Conservation (phyloP, 2,329 filamentous ascomycete genomes). For the Penicillium sp. region DNA sequence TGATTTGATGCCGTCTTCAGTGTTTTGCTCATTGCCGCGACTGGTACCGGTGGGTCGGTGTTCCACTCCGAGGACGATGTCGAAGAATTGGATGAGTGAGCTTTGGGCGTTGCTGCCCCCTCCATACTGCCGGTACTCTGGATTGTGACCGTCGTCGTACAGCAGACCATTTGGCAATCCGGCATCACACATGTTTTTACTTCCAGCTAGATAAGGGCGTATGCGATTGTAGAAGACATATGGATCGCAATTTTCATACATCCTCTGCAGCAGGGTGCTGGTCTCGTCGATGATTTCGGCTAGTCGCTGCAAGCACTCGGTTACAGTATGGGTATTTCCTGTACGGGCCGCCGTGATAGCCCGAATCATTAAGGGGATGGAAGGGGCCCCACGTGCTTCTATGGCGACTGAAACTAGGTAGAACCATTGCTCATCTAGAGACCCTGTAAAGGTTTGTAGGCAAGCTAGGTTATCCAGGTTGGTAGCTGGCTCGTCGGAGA, state of each 20-base stretch:
- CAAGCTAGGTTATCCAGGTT: conserved; percentile 84
- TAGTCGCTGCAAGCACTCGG: conserved; percentile 72
- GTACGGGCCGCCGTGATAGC: conserved; percentile 77
- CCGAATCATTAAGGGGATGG: conserved; percentile 82
- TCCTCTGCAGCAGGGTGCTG: conserved; percentile 71
- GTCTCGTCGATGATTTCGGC: conserved; percentile 87
- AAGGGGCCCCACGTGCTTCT: conserved; percentile 83
- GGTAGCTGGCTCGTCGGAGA: conserved; percentile 76
- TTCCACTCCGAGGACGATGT: conserved; percentile 83
- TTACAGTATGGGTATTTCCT: conserved; percentile 68
- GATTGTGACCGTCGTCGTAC: conserved; percentile 76
- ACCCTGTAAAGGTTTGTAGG: conserved; percentile 87
- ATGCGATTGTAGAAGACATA: conserved; percentile 94
- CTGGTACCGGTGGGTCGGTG: conserved; percentile 83
- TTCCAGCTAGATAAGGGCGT: conserved; percentile 90
- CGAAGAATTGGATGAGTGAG: conserved; percentile 96
- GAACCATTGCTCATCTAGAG: conserved; percentile 97
- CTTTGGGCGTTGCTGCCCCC: conserved; percentile 97
- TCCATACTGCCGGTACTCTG: conserved; percentile 76
- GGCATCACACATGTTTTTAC: conserved; percentile 96
- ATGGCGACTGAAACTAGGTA: conserved; percentile 95
- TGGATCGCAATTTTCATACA: conserved; percentile 95
- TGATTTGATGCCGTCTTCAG: conserved; percentile 48
- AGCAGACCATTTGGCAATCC: conserved; percentile 83
- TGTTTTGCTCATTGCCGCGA: conserved; percentile 26